These are phyloP conservation scores for Penicillium canescens DNA, from an alignment of 495 filamentous ascomycete species.

Conservation along the genomic window DNA sequence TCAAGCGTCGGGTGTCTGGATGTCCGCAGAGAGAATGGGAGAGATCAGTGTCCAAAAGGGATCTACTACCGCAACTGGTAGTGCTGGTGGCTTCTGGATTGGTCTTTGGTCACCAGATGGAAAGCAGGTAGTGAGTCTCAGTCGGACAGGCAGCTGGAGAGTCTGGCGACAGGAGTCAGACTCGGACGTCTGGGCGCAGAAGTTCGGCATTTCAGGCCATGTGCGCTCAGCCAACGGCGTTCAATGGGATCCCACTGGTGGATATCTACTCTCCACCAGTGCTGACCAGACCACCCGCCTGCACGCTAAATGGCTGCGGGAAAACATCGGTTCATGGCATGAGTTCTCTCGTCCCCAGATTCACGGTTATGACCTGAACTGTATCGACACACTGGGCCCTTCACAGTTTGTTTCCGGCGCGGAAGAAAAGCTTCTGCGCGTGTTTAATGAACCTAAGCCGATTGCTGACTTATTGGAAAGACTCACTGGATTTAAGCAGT, in stretches of 20 bases:
- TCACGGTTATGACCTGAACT: constrained; percentile 98
- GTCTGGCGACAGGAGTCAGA: constrained; percentile 63
- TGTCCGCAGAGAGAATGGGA: constrained; percentile 78
- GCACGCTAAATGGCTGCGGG: constrained; percentile 77
- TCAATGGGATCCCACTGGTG: constrained; percentile 80
- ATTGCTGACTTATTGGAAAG: constrained; percentile 71
- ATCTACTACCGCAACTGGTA: constrained; percentile 91
- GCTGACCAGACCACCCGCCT: constrained; percentile 94
- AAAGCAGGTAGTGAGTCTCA: constrained; percentile 71
- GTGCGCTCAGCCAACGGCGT: constrained; percentile 75
- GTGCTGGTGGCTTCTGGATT: constrained; percentile 94
- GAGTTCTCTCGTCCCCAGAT: constrained; percentile 96
- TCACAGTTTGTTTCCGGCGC: constrained; percentile 89
- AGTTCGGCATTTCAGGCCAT: constrained; percentile 80
- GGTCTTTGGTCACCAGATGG: constrained; percentile 89
- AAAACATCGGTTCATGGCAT: constrained; percentile 69
- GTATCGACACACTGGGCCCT: constrained; percentile 70
- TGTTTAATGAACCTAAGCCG: constrained; percentile 87
- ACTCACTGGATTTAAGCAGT: constrained; percentile 61
- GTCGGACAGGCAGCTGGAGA: constrained; percentile 92
- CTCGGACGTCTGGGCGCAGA: constrained; percentile 70
- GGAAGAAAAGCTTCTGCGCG: constrained; percentile 93
- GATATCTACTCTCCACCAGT: constrained; percentile 84
- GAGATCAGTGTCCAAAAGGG: constrained; percentile 94
- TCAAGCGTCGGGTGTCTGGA: constrained; percentile 80